phyloP scores from a whole-genome alignment of 441 rosid genomes.

The Jatropha multifida region DNA sequence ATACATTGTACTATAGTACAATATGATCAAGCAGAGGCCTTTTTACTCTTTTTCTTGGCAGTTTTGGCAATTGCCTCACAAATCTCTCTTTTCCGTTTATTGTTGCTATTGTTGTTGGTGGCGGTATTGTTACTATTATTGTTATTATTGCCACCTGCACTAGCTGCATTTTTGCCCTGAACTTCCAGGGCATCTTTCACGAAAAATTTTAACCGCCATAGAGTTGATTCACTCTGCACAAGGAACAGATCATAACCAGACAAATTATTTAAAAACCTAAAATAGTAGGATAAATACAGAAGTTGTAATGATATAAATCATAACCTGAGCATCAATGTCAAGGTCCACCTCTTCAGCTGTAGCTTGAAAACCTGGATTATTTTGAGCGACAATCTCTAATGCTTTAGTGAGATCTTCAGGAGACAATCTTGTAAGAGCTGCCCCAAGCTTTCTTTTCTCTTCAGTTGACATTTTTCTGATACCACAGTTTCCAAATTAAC shows the following conservation, averaged over 20 bases:
- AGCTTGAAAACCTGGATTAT: constrained; percentile 73
- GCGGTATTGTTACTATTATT: constrained; percentile 25
- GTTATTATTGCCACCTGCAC: constrained; percentile 43
- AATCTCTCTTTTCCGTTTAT: constrained; percentile 62
- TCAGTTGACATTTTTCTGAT: constrained; percentile 84
- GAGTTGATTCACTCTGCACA: constrained; percentile 68
- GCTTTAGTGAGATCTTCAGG: constrained; percentile 88
- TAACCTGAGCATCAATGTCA: constrained; percentile 86
- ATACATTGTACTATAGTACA: background rate
- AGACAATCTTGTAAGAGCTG: constrained; percentile 64
- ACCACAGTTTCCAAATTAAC: constrained; percentile 17
- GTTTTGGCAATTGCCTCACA: constrained; percentile 56
- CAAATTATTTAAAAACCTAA: background rate
- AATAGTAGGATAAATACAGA: background rate
- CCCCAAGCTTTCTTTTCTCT: constrained; percentile 83
- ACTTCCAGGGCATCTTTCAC: constrained; percentile 74
- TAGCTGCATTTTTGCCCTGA: constrained; percentile 50
- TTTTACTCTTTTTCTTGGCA: constrained; percentile 49
- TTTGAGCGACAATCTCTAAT: constrained; percentile 84
- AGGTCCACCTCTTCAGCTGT: constrained; percentile 88
- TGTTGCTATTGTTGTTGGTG: constrained; percentile 43
- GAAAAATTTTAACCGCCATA: constrained; percentile 91
- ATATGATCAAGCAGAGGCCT: constrained; percentile 19
- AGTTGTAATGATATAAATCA: background rate
- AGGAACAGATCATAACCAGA: background rate